Conservation (phyloP, 2,329 filamentous ascomycete genomes). For the Didymella arachidicola region DNA sequence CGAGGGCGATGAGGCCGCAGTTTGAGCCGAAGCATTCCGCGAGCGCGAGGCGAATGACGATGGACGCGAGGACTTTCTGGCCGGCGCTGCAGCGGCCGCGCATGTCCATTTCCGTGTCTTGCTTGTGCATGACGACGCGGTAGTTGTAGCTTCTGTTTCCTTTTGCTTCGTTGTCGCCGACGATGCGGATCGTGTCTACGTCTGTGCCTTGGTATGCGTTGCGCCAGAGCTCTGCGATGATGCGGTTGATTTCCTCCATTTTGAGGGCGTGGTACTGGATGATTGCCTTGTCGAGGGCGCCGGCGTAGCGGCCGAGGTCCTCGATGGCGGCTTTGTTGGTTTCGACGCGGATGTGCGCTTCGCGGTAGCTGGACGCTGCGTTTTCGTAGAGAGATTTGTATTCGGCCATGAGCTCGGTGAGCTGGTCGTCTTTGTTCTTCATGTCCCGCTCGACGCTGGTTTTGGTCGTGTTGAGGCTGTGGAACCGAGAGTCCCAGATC, state of each 20-base stretch:
- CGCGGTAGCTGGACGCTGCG: slow-evolving; percentile 80
- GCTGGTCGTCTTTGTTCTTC: slow-evolving; percentile 83
- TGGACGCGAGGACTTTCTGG: slow-evolving; percentile 94
- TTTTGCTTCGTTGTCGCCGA: slow-evolving; percentile 82
- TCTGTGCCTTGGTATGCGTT: slow-evolving; percentile 96
- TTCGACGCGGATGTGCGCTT: slow-evolving; percentile 86
- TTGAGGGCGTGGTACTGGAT: slow-evolving; percentile 97
- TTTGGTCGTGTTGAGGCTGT: slow-evolving; percentile 74
- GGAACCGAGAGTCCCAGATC: slow-evolving; percentile 71
- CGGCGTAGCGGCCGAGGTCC: slow-evolving; percentile 81
- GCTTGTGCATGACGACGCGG: slow-evolving; percentile 95
- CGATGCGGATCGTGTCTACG: slow-evolving; percentile 94
- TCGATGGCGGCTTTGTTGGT: slow-evolving; percentile 93
- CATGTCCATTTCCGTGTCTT: slow-evolving; percentile 99
- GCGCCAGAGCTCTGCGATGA: slow-evolving; percentile 96
- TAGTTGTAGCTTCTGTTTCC: slow-evolving; percentile 93
- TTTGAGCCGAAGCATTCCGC: slow-evolving; percentile 97
- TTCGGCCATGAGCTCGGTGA: slow-evolving; percentile 74
- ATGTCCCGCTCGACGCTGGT: slow-evolving; percentile 78
- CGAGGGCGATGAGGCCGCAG: slow-evolving; percentile 93
- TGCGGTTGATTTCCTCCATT: slow-evolving; percentile 97
- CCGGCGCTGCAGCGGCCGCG: slow-evolving; percentile 95
- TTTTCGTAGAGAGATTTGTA: slow-evolving; percentile 89
- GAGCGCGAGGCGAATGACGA: slow-evolving; percentile 94
- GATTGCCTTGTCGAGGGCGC: slow-evolving; percentile 91